phyloP scores from a whole-genome alignment of 1,284 basidiomycete species.

The Volvariella volvacea region DNA sequence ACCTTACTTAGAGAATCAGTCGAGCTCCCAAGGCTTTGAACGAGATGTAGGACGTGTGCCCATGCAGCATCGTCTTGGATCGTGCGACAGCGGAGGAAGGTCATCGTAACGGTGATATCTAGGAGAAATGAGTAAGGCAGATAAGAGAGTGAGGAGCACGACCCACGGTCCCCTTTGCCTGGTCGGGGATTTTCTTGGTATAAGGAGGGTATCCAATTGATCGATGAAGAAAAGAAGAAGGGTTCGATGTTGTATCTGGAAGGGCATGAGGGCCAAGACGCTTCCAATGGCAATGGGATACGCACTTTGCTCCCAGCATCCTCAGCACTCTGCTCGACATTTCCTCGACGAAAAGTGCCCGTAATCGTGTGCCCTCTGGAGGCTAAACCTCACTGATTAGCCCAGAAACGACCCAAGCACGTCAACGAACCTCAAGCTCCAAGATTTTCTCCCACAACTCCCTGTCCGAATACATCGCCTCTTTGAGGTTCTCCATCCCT shows the following conservation, averaged over 20 bases:
- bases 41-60: no score
- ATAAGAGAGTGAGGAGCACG: no score
- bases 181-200: conserved; percentile 42
- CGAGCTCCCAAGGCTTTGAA: no score
- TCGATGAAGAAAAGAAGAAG: conserved; percentile 44
- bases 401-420: not conserved
- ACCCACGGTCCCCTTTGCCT: no score
- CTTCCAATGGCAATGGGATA: not conserved
- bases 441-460: no score
- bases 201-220: conserved; percentile 44
- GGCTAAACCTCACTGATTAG: not conserved
- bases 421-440: conserved; percentile 15
- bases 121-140: no score
- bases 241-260: conserved; percentile 42
- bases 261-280: not conserved
- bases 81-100: conserved; percentile 40
- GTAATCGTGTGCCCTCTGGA: conserved; percentile 14
- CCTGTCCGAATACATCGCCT: no score
- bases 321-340: conserved; percentile 36
- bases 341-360: conserved; percentile 36
- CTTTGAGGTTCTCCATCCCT: no score
- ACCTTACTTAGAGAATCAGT: no score
- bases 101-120: conserved; percentile 41
- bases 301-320: conserved; percentile 39
- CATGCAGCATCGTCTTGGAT: no score